Base-by-base conservation (phyloP, 306 rosid genomes). In the Arachis hypogaea region DNA sequence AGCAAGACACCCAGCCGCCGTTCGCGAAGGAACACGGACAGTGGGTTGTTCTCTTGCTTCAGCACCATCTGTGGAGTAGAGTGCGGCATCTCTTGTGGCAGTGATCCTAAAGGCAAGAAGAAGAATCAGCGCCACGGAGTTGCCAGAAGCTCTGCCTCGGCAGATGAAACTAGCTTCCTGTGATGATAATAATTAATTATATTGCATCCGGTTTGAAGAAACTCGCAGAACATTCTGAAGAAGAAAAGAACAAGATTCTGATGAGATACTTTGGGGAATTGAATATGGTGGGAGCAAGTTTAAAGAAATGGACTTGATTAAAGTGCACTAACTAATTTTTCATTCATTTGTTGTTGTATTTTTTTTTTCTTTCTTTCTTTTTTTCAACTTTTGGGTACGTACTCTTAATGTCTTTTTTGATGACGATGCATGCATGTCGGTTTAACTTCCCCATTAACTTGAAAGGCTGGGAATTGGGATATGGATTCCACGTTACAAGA, bases 1-100 rank as follows among this genome's bases (percentile, higher is more conserved):
- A 33, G 38, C 38, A 76, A 63, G 40, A 72, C 64, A 16, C 67
- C 61, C 16, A 58, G 22, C 75, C 66, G 70, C 30, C 93, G 80
- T 22, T 1, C 36, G 0, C 80, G 86, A 66, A 84, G 92, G 69
- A 81, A 84, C 59, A 83, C 86, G 0, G 92, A 89, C 0, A 49
- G 7, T 29, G 95, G 97, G 0, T 71, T 93, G 40, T 93, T 93
- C 66, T 93, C 97, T 1, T 91, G 98, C 80, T 93, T 93, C 40
- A 87, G 98, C 59, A 93, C 78, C 38, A 91, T 93, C 2, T 93
- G 96, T 4, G 97, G 97, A 0, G 60, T 81, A 14, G 84, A 91
- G 60, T 93, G 96, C 78, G 78, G 93, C 68, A 81, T 93, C 5
- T 93, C 89, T 0, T 93, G 93, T 71, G 93, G 96, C 5, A 81